phyloP scores from a whole-genome alignment of 78 protist species.

The Anaeramoeba ignava region DNA sequence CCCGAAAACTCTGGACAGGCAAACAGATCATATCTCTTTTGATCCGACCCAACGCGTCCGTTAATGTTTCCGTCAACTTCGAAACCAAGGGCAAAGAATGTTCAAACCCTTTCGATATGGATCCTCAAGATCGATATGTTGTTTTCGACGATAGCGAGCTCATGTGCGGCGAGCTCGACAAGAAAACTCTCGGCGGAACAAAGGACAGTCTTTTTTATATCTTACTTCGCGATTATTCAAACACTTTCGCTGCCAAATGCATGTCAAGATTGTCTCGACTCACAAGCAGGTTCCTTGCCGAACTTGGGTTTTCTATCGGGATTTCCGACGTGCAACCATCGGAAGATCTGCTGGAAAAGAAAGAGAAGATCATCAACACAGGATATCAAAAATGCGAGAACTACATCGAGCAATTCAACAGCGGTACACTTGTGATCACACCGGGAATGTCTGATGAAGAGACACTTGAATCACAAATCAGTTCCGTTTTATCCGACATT shows the following conservation, averaged over 20 bases:
- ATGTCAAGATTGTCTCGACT: constrained; percentile 86
- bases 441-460: constrained; percentile 72
- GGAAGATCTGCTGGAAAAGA: constrained; percentile 27
- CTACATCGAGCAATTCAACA: constrained; percentile 34
- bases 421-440: constrained; percentile 17
- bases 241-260: constrained; percentile 46
- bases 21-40: constrained; percentile 68
- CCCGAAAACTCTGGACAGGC: constrained; percentile 65
- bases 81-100: constrained; percentile 29
- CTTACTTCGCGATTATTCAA: constrained; percentile 49
- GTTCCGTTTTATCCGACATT: constrained; percentile 59
- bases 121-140: constrained; percentile 17
- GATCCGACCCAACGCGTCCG: constrained; percentile 36
- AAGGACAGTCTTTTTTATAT: constrained; percentile 66
- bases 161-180: constrained; percentile 76
- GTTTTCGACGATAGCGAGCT: constrained; percentile 53
- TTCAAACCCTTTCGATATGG: background rate
- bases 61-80: constrained; percentile 25
- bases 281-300: constrained; percentile 39
- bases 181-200: constrained; percentile 68
- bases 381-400: constrained; percentile 49
- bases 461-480: constrained; percentile 52
- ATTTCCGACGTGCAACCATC: constrained; percentile 86
- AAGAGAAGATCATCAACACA: constrained; percentile 41
- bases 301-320: constrained; percentile 89